Evolutionary conservation across 352 stramenopile species (phyloP).

Genomic region (Phytophthora pisi): DNA sequence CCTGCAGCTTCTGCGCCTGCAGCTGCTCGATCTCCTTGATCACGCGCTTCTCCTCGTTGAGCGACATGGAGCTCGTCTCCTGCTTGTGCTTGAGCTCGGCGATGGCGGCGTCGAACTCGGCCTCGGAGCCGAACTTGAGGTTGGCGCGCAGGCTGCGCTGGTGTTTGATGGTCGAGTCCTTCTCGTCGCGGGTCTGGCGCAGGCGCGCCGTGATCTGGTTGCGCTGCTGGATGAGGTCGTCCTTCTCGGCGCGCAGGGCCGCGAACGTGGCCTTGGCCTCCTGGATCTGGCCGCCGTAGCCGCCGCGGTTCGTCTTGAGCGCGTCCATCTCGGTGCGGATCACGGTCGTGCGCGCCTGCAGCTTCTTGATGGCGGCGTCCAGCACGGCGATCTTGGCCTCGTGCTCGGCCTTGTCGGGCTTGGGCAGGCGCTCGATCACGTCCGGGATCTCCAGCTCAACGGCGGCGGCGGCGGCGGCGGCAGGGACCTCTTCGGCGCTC

Average conservation of each 20-base stretch:
- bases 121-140: conserved; percentile 88
- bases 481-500: conserved; percentile 26
- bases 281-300: conserved; percentile 90
- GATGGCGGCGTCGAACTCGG: conserved; percentile 94
- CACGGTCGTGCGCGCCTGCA: conserved; percentile 85
- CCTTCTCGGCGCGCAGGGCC: conserved; percentile 80
- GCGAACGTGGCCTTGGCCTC: conserved; percentile 87
- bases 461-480: conserved; percentile 2
- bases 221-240: conserved; percentile 87
- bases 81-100: conserved; percentile 88
- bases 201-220: conserved; percentile 85
- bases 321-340: conserved; percentile 81
- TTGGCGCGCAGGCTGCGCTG: conserved; percentile 63
- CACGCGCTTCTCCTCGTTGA: conserved; percentile 97
- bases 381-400: conserved; percentile 87
- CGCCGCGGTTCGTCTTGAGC: conserved; percentile 78
- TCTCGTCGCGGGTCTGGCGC: conserved; percentile 82
- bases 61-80: conserved; percentile 96
- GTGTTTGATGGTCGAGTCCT: conserved; percentile 75
- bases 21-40: conserved; percentile 97
- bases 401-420: conserved; percentile 91
- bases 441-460: conserved; percentile 63
- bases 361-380: conserved; percentile 91
- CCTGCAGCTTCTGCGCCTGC: conserved; percentile 89
- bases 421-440: conserved; percentile 81